Base-by-base conservation (phyloP, 345 rosid species). In the Lumnitzera racemosa region DNA sequence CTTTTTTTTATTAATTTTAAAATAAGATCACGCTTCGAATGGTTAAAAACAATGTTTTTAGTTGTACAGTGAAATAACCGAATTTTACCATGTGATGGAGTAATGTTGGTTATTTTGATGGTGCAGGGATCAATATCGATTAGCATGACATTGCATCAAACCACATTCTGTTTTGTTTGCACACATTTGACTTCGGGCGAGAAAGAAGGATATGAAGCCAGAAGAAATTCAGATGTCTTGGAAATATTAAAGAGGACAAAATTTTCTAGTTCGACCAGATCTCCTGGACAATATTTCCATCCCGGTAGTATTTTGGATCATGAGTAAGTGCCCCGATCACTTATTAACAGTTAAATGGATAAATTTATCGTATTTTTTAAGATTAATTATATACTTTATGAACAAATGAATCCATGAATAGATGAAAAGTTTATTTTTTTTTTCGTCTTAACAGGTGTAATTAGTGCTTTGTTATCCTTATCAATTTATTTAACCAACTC, bases 171-270 rank as follows among this genome's bases (percentile, higher is more conserved):
- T 71, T 90, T 94, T 29, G 96, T 94, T 3, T 86, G 97, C 58
- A 86, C 89, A 0, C 99, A 94, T 80, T 74, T 94, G 74, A 73
- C 96, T 1, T 94, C 97, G 0, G 99, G 99, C 46, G 96, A 90
- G 81, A 90, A 76, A 74, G 96, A 86, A 79, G 95, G 99, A 3
- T 90, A 90, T 60, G 96, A 84, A 67, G 53, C 84, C 20, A 70
- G 87, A 63, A 83, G 99, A 57, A 94, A 94, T 69, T 76, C 80
- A 11, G 96, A 94, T 36, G 97, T 88, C n/a, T 23, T 78, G 1
- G 95, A 90, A 61, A 94, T 94, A 62, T 70, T 94, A 20, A 87
- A 74, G 74, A 86, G 75, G 70, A 94, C 97, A 54, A 90, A 73
- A 56, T 94, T 94, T 72, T 78, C 74, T 25, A 75, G 71, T 67